Conservation (phyloP, 2,329 filamentous ascomycete species). For the Colletotrichum sojae region DNA sequence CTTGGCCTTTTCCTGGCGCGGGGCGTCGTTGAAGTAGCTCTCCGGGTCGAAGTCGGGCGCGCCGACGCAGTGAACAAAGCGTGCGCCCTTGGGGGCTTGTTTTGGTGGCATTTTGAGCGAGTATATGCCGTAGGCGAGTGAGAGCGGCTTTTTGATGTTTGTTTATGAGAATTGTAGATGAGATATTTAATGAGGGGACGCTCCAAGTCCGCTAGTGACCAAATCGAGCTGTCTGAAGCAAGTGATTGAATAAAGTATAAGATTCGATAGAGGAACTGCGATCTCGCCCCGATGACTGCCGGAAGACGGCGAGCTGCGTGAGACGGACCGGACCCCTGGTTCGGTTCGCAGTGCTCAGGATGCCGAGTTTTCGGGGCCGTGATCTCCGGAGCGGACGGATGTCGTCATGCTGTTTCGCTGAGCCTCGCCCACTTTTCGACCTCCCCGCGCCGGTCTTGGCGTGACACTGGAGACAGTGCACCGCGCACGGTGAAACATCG, state of each 20-base stretch:
- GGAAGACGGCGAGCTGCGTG: neutral
- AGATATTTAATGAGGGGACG: neutral
- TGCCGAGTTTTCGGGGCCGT: constrained; percentile 38
- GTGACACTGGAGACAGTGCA: no score
- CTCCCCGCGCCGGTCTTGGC: neutral
- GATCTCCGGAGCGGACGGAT: constrained; percentile 37
- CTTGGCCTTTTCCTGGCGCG: constrained; percentile 54
- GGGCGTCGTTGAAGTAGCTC: constrained; percentile 55
- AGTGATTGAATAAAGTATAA: neutral
- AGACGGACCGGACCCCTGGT: constrained; percentile 21
- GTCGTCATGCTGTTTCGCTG: constrained; percentile 26
- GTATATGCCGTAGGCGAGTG: neutral
- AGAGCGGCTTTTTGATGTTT: neutral
- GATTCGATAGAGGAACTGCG: neutral
- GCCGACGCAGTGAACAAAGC: constrained; percentile 59
- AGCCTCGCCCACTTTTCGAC: constrained; percentile 7
- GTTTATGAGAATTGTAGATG: neutral
- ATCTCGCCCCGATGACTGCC: neutral
- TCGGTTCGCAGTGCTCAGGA: neutral
- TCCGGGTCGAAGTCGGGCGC: constrained; percentile 60
- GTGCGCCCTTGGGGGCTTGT: constrained; percentile 35
- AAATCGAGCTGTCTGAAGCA: no score
- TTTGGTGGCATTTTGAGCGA: constrained; percentile 4
- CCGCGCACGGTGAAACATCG: neutral
- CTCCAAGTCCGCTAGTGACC: neutral